Evolutionary conservation across 495 filamentous ascomycete genomes (phyloP), one percentile per base, ranked within the genome.

Genomic region (Corynascus novoguineensis): DNA sequence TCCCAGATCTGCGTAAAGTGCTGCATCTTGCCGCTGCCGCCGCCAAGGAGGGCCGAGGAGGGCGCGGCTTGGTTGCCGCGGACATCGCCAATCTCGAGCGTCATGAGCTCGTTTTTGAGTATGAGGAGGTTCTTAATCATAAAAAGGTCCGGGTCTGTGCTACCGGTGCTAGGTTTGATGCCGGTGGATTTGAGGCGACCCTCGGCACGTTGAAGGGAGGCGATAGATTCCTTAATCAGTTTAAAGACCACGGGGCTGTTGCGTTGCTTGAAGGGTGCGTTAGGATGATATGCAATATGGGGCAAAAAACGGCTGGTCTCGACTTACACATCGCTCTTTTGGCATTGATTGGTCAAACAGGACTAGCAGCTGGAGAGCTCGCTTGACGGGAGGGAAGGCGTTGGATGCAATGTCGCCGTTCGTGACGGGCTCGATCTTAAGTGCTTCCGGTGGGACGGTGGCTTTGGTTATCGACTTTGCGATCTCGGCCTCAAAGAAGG

Each of bases 51-150:
- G 37, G 52, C n/a, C n/a, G n/a, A n/a, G n/a, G n/a, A n/a, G n/a
- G n/a, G 38, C 11, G 32, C 17, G 15, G 68, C 86, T 17, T 82
- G 80, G 29, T 86, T 74, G 58, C 84, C 84, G 31, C 88, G 86
- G 31, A 87, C 83, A 42, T 91, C 88, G 61, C 87, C 92, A 68
- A 97, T 93, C 73, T 97, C 91, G 60, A 96, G 91, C 17, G 90
- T 89, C 34, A 96, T 82, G 28, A 97, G 89, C 61, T 92, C 86
- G 60, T 92, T 90, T 64, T 95, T 95, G 11, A 97, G 82, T 58
- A 95, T 83, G 37, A 96, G 85, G 3, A 97, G 78, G 66, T 97
- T 92, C 61, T 89, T 91, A 71, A 97, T 85, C 58, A 95, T 82
- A 71, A 97, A 97, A 29, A 97, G 80, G 60, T 90, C 85, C 1